phyloP scores from a whole-genome alignment of 2,329 filamentous ascomycete species.

The Pyrenochaeta sp. region DNA sequence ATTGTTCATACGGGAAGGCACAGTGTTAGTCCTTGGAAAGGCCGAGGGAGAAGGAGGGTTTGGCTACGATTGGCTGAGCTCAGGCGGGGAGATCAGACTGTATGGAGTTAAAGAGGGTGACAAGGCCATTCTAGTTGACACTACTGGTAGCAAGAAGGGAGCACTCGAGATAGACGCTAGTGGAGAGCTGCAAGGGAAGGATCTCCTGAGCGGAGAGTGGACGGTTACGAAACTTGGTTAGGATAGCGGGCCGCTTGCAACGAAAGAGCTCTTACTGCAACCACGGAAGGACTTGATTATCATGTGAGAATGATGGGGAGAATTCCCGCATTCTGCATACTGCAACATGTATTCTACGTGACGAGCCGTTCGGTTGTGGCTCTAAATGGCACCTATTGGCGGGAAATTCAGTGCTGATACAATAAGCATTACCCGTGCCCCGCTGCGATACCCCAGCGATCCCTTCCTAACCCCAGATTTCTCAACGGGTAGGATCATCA shows the following conservation, averaged over 20 bases:
- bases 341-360: not conserved
- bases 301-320: no score
- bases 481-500: slow-evolving; percentile 16
- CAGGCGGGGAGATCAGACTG: slow-evolving; percentile 47
- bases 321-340: no score
- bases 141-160: slow-evolving; percentile 39
- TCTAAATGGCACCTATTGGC: slow-evolving; percentile 23
- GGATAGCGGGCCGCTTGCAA: slow-evolving; percentile 8
- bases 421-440: slow-evolving; percentile 21
- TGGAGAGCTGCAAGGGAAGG: slow-evolving; percentile 38
- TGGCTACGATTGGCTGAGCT: slow-evolving; percentile 51
- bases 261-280: no score
- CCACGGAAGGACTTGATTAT: no score
- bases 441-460: slow-evolving; percentile 27
- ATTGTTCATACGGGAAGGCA: slow-evolving; percentile 51
- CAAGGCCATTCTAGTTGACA: slow-evolving; percentile 45
- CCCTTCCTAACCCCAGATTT: slow-evolving; percentile 23
- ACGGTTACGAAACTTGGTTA: slow-evolving; percentile 38
- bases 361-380: slow-evolving; percentile 3
- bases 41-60: slow-evolving; percentile 48
- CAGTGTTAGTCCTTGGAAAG: slow-evolving; percentile 50
- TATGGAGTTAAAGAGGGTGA: slow-evolving; percentile 48
- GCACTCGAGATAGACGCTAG: slow-evolving; percentile 35
- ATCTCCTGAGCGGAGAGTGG: slow-evolving; percentile 45
- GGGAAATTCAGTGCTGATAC: slow-evolving; percentile 25